Percentiles rank a stretch among this genome's conserved stretches.
These are phyloP conservation scores for Serendipita sp. DNA, from an alignment of 768 basidiomycete species.

Conservation along the genomic window DNA sequence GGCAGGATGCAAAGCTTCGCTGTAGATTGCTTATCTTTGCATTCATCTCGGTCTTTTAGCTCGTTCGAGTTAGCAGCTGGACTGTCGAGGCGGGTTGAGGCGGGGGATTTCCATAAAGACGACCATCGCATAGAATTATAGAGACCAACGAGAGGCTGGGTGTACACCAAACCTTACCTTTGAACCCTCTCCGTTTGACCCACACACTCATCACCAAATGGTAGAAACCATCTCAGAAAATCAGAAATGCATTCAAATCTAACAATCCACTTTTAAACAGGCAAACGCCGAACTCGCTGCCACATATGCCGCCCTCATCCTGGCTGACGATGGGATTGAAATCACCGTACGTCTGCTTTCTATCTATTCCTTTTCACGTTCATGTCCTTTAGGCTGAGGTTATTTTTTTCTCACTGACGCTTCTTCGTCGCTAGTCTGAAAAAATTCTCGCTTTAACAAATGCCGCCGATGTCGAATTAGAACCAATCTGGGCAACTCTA, in stretches of 20 bases:
- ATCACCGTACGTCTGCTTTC: constrained; percentile 65
- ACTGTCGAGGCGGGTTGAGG: too few relatives aligned
- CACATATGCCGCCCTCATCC: constrained; percentile 94
- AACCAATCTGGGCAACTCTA: constrained; percentile 94
- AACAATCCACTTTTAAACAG: constrained; percentile 18
- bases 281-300: constrained; percentile 69
- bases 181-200: not conserved
- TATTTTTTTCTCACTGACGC: not conserved
- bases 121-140: too few relatives aligned
- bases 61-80: too few relatives aligned
- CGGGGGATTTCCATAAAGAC: too few relatives aligned
- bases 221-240: not conserved
- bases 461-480: constrained; percentile 74
- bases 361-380: not conserved
- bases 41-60: too few relatives aligned
- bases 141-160: not conserved
- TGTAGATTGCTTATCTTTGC: too few relatives aligned
- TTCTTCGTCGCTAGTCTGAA: constrained; percentile 45
- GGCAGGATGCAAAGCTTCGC: too few relatives aligned
- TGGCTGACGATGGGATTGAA: constrained; percentile 93
- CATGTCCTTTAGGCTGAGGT: not conserved
- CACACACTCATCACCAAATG: not conserved
- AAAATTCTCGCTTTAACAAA: constrained; percentile 76
- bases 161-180: not conserved
- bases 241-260: not conserved